Percentiles rank a stretch among this genome's conserved stretches.
Conservation (phyloP, 192 early-diverging fungal genomes). For the Allomyces javanicus region DNA sequence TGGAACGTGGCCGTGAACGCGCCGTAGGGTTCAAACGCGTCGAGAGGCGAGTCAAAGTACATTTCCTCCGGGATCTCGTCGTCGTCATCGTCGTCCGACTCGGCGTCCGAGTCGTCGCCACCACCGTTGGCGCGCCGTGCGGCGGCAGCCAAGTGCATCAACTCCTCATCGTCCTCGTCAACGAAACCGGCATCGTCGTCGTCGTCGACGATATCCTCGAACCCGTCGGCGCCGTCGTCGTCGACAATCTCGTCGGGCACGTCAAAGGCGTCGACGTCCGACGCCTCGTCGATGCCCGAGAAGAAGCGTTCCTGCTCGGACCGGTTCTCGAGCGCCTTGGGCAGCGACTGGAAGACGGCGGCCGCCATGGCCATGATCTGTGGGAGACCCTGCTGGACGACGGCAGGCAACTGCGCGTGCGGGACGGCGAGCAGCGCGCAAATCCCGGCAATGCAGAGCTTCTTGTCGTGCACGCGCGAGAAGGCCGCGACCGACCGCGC, state of each 20-base stretch:
- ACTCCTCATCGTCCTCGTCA: conserved; percentile 40
- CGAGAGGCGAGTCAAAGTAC: conserved; percentile 56
- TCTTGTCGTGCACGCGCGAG: conserved; percentile 79
- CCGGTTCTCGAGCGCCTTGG: conserved; percentile 32
- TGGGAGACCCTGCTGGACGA: conserved; percentile 50
- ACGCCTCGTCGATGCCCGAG: neutral
- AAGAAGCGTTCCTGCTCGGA: neutral
- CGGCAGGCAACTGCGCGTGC: conserved; percentile 40
- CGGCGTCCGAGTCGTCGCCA: conserved; percentile 24
- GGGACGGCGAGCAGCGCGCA: conserved; percentile 55
- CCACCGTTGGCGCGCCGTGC: conserved; percentile 11
- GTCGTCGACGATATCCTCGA: neutral
- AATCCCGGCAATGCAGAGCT: conserved; percentile 66
- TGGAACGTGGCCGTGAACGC: conserved; percentile 44
- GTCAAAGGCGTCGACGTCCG: neutral
- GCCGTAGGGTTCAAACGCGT: conserved; percentile 52
- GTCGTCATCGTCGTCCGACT: conserved; percentile 41
- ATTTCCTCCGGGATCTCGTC: conserved; percentile 55
- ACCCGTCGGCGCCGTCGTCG: conserved; percentile 3
- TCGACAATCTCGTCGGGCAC: conserved; percentile 1
- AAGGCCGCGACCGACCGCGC: conserved; percentile 52
- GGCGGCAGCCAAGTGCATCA: conserved; percentile 34
- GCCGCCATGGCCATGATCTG: conserved; percentile 54
- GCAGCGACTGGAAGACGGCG: conserved; percentile 53
- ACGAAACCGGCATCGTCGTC: conserved; percentile 31